Conservation (phyloP, 1,284 basidiomycete genomes). For the Ustilago lituana region DNA sequence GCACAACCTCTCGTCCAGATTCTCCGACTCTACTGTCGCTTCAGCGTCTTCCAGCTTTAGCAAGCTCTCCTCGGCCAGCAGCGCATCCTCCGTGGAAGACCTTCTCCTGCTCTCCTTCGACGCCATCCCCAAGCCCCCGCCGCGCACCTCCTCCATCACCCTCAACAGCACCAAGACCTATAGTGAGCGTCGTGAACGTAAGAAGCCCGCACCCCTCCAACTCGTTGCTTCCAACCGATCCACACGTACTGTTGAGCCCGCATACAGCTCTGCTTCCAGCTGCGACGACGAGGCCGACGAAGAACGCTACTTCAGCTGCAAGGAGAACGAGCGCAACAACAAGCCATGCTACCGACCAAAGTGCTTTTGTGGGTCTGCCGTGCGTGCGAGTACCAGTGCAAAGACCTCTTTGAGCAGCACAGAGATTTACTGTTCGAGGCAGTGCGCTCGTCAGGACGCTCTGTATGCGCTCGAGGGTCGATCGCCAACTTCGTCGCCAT, state of each 20-base stretch:
- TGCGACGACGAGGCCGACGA: conserved; percentile 18
- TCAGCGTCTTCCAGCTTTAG: conserved; percentile 30
- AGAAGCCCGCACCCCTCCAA: conserved; percentile 23
- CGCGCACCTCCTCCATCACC: conserved; percentile 41
- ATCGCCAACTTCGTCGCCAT: conserved; percentile 8
- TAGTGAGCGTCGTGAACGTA: conserved; percentile 13
- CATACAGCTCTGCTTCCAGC: background rate
- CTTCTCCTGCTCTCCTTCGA: conserved; percentile 14
- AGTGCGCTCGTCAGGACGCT: conserved; percentile 30
- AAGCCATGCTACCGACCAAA: background rate
- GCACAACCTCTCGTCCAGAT: conserved; percentile 27
- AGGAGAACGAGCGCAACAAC: conserved; percentile 1
- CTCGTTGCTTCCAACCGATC: conserved; percentile 4
- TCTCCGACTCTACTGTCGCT: conserved; percentile 43
- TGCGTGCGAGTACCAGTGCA: conserved; percentile 8
- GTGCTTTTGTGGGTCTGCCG: conserved; percentile 28
- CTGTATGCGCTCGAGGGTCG: conserved; percentile 34
- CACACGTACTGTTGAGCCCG: background rate
- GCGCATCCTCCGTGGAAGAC: conserved; percentile 25
- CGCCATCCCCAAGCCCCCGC: conserved; percentile 32
- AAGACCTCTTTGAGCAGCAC: conserved; percentile 5
- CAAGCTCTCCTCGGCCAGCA: conserved; percentile 22
- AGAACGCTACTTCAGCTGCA: conserved; percentile 19
- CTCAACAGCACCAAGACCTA: conserved; percentile 30
- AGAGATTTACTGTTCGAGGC: conserved; percentile 39